phyloP scores from a whole-genome alignment of 495 filamentous ascomycete species.

The Pyrenopolyporus hunteri region DNA sequence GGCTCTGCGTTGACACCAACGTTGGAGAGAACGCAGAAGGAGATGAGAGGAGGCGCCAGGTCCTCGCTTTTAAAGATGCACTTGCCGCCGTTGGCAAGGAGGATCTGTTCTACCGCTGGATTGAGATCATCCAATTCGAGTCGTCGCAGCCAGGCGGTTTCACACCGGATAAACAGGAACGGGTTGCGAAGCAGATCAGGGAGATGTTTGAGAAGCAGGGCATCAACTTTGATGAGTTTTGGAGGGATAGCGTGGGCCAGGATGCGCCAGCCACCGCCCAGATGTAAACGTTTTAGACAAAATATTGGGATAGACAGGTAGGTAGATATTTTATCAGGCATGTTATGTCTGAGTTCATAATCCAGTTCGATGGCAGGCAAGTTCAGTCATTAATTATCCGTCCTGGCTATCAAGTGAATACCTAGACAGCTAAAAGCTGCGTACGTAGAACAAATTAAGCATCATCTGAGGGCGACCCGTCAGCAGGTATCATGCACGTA shows the following conservation, averaged over 20 bases:
- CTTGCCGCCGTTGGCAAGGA: constrained; percentile 77
- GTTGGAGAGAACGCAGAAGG: constrained; percentile 59
- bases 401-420: too few species aligned
- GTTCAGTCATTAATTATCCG: too few species aligned
- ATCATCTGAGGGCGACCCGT: too few species aligned
- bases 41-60: constrained; percentile 63
- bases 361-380: background rate
- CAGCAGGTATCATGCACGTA: too few species aligned
- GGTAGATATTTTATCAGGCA: background rate
- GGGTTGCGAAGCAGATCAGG: constrained; percentile 67
- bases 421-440: too few species aligned
- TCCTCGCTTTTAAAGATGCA: constrained; percentile 73
- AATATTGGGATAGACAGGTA: background rate
- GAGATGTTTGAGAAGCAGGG: constrained; percentile 71
- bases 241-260: constrained; percentile 72
- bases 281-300: constrained; percentile 3
- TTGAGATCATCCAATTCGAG: constrained; percentile 84
- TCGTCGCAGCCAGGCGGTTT: constrained; percentile 75
- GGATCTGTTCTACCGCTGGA: constrained; percentile 82
- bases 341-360: background rate
- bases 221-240: constrained; percentile 78
- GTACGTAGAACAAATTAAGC: too few species aligned
- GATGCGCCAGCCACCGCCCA: constrained; percentile 44
- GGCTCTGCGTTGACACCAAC: constrained; percentile 63
- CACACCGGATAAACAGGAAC: constrained; percentile 67